Conservation (phyloP, 1,284 basidiomycete species). For the Leccinum pallidistipes region DNA sequence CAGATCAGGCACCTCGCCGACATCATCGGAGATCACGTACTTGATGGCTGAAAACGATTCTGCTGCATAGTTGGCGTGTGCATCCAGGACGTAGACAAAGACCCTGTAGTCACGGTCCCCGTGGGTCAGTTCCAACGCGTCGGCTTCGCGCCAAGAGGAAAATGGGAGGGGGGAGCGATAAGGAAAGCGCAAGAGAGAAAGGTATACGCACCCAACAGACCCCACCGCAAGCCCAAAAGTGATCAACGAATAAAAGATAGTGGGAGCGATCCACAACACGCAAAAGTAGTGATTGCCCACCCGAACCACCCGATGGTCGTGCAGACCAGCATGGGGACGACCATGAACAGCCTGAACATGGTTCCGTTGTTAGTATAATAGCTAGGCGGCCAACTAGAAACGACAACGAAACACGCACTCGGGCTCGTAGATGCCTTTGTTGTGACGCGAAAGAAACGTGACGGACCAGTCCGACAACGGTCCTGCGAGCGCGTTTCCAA, state of each 20-base stretch:
- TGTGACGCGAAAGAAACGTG: background rate
- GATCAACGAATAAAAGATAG: conserved; percentile 1
- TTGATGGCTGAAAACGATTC: background rate
- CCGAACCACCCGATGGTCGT: conserved; percentile 1
- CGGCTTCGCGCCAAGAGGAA: background rate
- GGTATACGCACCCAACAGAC: background rate
- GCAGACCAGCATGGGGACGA: background rate
- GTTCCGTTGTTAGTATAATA: background rate
- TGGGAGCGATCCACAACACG: background rate
- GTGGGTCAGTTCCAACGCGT: background rate
- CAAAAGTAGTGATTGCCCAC: background rate
- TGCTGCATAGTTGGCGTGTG: background rate
- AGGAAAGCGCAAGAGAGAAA: background rate
- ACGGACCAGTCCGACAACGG: conserved; percentile 2
- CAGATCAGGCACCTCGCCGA: background rate
- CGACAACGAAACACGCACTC: background rate
- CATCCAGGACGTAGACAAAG: background rate
- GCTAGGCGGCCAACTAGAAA: background rate
- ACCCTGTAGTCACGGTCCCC: background rate
- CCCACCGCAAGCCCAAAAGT: background rate
- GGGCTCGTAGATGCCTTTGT: background rate
- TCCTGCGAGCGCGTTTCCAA: background rate
- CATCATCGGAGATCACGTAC: background rate
- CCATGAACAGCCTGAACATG: conserved; percentile 1
- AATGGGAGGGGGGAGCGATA: background rate